Evolutionary conservation across 495 filamentous ascomycete species (phyloP).

Genomic region (Staphylotrichum tortipilum): DNA sequence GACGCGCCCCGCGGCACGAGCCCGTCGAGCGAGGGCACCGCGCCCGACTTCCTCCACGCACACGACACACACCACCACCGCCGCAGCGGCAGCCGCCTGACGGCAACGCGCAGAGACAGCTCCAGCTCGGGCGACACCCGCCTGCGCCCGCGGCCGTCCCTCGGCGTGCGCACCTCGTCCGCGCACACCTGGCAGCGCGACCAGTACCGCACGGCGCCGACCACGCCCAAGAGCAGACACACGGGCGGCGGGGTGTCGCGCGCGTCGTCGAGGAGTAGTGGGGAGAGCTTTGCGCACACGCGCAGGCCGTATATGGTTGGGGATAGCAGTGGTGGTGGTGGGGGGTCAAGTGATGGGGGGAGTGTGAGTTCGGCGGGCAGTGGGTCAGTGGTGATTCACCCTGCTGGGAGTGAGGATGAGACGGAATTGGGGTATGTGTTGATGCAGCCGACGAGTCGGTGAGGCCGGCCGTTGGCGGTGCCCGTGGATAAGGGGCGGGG

Average conservation of each 20-base stretch:
- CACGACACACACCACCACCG: background rate
- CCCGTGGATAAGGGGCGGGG: too few species aligned
- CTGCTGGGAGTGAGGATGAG: slow-evolving; percentile 28
- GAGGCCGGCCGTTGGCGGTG: background rate
- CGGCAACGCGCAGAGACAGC: slow-evolving; percentile 11
- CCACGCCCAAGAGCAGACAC: slow-evolving; percentile 38
- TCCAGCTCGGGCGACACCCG: slow-evolving; percentile 23
- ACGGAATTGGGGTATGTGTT: slow-evolving; percentile 38
- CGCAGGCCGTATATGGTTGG: slow-evolving; percentile 32
- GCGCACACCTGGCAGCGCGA: slow-evolving; percentile 30
- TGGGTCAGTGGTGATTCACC: slow-evolving; percentile 30
- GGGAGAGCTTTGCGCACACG: slow-evolving; percentile 39
- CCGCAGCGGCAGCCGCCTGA: too few species aligned
- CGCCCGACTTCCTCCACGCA: slow-evolving; percentile 2
- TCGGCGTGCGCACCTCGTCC: slow-evolving; percentile 27
- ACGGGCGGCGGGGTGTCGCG: slow-evolving; percentile 23
- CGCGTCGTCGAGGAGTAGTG: slow-evolving; percentile 29
- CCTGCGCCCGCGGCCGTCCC: slow-evolving; percentile 1
- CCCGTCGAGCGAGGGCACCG: slow-evolving; percentile 25
- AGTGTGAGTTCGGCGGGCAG: slow-evolving; percentile 29
- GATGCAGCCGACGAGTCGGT: slow-evolving; percentile 12
- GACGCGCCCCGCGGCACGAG: slow-evolving; percentile 28
- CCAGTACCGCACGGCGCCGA: slow-evolving; percentile 45
- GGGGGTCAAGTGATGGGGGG: too few species aligned
- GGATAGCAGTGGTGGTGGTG: too few species aligned